These are phyloP conservation scores for Sphaerulina musiva DNA, from an alignment of 2,329 filamentous ascomycete genomes.

Conservation along the genomic window DNA sequence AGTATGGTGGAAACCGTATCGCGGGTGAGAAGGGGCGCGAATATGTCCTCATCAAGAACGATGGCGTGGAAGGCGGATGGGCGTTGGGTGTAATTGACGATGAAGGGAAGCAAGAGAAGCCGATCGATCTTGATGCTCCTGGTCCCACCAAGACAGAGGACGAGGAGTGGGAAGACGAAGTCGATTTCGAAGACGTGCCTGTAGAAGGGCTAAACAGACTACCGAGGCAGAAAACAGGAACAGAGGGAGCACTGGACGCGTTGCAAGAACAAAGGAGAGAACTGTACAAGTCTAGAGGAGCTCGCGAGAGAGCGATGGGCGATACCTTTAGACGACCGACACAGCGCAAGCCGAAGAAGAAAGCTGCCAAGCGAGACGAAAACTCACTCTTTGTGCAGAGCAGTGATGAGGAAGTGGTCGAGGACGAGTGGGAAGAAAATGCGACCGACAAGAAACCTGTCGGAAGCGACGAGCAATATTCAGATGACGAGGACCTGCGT, in stretches of 20 bases:
- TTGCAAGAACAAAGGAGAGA: constrained; percentile 43
- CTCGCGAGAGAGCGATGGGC: constrained; percentile 10
- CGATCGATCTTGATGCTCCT: constrained; percentile 80
- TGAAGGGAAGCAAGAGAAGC: constrained; percentile 72
- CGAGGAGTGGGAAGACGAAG: constrained; percentile 53
- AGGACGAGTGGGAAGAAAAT: constrained; percentile 41
- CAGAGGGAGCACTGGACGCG: constrained; percentile 23
- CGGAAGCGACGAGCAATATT: constrained; percentile 48
- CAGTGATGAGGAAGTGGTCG: constrained; percentile 29
- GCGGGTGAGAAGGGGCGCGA: constrained; percentile 83
- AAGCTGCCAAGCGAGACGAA: constrained; percentile 38
- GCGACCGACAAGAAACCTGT: constrained; percentile 48
- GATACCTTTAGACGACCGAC: constrained; percentile 1
- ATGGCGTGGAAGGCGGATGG: constrained; percentile 91
- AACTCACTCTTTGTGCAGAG: constrained; percentile 50
- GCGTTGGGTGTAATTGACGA: constrained; percentile 89
- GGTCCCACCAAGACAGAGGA: constrained; percentile 47
- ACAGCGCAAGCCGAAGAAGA: constrained; percentile 20
- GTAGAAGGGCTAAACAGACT: constrained; percentile 83
- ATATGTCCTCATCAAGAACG: constrained; percentile 94
- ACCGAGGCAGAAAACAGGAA: constrained; percentile 51
- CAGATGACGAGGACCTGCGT: constrained; percentile 65
- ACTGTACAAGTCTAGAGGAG: constrained; percentile 41
- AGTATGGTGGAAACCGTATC: constrained; percentile 61
- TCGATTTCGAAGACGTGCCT: constrained; percentile 86